Evolutionary conservation across 169 alveolate genomes (phyloP), one percentile per base, ranked within the genome.

Genomic region (Toxoplasma gondii): DNA sequence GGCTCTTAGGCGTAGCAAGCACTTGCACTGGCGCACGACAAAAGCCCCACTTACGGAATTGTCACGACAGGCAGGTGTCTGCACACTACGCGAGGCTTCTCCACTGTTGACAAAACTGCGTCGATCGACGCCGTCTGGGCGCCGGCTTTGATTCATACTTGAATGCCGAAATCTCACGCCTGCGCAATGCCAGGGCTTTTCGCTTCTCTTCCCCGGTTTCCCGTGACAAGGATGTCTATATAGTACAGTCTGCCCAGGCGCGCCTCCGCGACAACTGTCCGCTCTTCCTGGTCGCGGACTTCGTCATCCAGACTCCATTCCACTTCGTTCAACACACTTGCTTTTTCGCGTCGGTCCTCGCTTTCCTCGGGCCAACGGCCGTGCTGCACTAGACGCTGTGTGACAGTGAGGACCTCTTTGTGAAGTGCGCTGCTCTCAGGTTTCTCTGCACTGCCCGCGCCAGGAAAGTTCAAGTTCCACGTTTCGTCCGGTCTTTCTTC

Each of bases 371-470:
- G 39, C 86, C 27, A 78, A 4, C n/a, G 86, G 29, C 86, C 86
- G 86, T 31, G 86, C 45, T 64, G 74, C 31, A 64, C 5, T 1
- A 64, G 74, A 7, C 74, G 74, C 74, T 4, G 31, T 31, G 74
- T 64, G 9, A 64, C 74, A 7, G 74, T 19, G 22, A 78, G 86
- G 19, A 78, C 86, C 43, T 78, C 86, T 31, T 38, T 78, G 86
- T 78, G 86, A 38, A 78, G 86, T 31, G 43, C 86, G 44, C 86
- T 78, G 86, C 86, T 78, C 45, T 78, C 49, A 2, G 86, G 86
- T 45, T 27, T 9, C 86, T n/a, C 39, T n/a, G 86, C 39, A n/a
- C n/a, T 78, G 86, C 86, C n/a, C n/a, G 27, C 7, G 39, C 29
- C 86, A 12, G 86, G n/a, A 27, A n/a, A 19, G 22, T 31, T n/a